Conservation (phyloP, 2,329 filamentous ascomycete genomes). For the Coniochaeta sp. region DNA sequence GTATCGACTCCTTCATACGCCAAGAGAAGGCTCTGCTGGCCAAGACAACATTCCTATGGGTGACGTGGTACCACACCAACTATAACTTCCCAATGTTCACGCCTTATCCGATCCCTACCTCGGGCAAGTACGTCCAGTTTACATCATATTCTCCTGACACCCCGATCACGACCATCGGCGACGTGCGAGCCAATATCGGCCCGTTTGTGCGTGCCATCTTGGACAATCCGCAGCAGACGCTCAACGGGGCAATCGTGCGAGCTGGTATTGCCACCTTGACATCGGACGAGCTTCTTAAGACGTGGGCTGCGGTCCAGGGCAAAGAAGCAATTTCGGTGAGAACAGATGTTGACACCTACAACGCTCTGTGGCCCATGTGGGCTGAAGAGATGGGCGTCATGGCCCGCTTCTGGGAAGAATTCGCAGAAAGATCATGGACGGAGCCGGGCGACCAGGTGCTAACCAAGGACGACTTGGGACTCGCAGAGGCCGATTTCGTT, state of each 20-base stretch:
- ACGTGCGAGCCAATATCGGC: constrained; percentile 22
- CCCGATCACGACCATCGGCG: constrained; percentile 21
- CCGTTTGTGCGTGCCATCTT: constrained; percentile 23
- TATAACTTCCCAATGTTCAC: constrained; percentile 9
- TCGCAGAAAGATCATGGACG: constrained; percentile 10
- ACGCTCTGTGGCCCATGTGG: constrained; percentile 12
- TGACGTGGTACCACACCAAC: constrained; percentile 10
- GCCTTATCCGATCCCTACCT: constrained; percentile 7
- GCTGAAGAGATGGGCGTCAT: constrained; percentile 13
- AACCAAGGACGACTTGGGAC: constrained; percentile 7
- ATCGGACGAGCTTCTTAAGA: constrained; percentile 18
- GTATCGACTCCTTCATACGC: constrained; percentile 22
- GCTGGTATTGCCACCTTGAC: constrained; percentile 16
- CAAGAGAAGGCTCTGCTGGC: constrained; percentile 11
- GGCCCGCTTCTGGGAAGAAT: constrained; percentile 15
- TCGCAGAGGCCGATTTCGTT: neutral
- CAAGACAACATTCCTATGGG: constrained; percentile 1
- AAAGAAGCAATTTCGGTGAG: constrained; percentile 8
- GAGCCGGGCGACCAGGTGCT: constrained; percentile 6
- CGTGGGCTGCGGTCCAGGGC: constrained; percentile 17
- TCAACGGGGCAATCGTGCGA: constrained; percentile 19
- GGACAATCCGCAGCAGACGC: constrained; percentile 19
- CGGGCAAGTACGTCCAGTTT: constrained; percentile 20
- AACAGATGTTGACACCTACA: constrained; percentile 5
- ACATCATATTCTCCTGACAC: constrained; percentile 15